These are phyloP conservation scores for Leccinum subspadiceum DNA, from an alignment of 1,284 basidiomycete genomes.

Conservation along the genomic window DNA sequence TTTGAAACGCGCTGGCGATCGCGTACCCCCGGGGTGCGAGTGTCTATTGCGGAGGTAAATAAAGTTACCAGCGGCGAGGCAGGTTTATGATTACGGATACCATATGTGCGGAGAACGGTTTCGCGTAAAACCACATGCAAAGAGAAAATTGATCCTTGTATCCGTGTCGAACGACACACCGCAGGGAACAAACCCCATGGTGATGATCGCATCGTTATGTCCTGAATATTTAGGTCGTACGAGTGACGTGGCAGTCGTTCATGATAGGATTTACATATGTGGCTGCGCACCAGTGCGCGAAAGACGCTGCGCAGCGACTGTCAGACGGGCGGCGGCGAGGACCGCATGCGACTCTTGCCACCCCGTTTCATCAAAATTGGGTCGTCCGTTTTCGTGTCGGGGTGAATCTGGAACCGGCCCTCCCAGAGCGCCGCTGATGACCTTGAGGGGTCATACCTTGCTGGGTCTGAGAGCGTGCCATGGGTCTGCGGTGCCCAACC, in stretches of 20 bases:
- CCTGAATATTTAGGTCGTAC: slow-evolving; percentile 10
- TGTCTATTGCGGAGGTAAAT: slow-evolving; percentile 11
- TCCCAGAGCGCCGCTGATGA: slow-evolving; percentile 79
- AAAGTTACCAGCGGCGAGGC: slow-evolving; percentile 19
- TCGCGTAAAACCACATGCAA: background rate
- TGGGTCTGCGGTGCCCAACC: slow-evolving; percentile 61
- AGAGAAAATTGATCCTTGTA: background rate
- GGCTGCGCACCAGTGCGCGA: background rate
- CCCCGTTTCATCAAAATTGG: slow-evolving; percentile 44
- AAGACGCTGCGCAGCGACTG: slow-evolving; percentile 2
- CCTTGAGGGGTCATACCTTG: slow-evolving; percentile 71
- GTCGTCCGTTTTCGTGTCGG: slow-evolving; percentile 66
- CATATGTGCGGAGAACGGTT: slow-evolving; percentile 19
- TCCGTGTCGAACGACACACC: slow-evolving; percentile 1
- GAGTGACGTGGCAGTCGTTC: slow-evolving; percentile 6
- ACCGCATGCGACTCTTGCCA: slow-evolving; percentile 10
- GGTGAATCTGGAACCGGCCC: slow-evolving; percentile 84
- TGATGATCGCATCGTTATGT: slow-evolving; percentile 9
- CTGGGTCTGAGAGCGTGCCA: slow-evolving; percentile 72
- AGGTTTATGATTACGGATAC: slow-evolving; percentile 23
- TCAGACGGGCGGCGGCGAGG: slow-evolving; percentile 21
- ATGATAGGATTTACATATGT: slow-evolving; percentile 4
- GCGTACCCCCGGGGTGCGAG: slow-evolving; percentile 1
- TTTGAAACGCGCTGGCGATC: background rate
- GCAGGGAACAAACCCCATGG: slow-evolving; percentile 12